Percentiles rank a stretch among this genome's conserved stretches.
Conservation (phyloP, 1,284 basidiomycete species). For the Schizophyllum amplum region DNA sequence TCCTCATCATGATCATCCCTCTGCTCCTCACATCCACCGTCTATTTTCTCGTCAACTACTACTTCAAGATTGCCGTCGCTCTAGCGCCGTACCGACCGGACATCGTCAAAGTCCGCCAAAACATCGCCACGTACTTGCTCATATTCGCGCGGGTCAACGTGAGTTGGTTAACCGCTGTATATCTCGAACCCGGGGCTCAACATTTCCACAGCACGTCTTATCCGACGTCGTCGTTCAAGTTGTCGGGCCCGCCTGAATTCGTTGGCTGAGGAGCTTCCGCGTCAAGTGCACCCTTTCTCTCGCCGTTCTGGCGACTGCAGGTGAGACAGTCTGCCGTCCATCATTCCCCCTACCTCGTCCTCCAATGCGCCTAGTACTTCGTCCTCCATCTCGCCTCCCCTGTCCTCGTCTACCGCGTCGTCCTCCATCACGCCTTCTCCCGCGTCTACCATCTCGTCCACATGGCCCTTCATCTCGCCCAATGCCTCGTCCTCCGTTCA, state of each 20-base stretch:
- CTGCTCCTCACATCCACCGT: not conserved
- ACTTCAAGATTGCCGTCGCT: not conserved
- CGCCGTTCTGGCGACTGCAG: no score
- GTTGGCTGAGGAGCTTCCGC: not conserved
- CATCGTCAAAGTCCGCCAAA: not conserved
- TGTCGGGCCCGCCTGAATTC: not conserved
- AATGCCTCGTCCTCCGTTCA: no score
- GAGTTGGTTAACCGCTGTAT: not conserved
- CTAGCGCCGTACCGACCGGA: not conserved
- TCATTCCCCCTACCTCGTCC: no score
- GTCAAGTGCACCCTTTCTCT: no score
- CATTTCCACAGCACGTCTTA: not conserved
- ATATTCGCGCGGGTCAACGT: not conserved
- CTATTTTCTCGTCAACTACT: not conserved
- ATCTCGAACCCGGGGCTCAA: not conserved
- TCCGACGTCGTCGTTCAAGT: not conserved
- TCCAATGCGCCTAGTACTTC: no score
- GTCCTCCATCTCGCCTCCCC: no score
- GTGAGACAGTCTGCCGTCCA: no score
- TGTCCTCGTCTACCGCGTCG: no score
- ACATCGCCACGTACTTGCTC: not conserved
- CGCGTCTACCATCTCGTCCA: no score
- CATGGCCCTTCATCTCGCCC: no score
- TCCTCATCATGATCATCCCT: not conserved
- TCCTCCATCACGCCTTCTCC: no score